Evolutionary conservation across 257 asterid genomes (phyloP).

Genomic region (Solanum paucissectum): DNA sequence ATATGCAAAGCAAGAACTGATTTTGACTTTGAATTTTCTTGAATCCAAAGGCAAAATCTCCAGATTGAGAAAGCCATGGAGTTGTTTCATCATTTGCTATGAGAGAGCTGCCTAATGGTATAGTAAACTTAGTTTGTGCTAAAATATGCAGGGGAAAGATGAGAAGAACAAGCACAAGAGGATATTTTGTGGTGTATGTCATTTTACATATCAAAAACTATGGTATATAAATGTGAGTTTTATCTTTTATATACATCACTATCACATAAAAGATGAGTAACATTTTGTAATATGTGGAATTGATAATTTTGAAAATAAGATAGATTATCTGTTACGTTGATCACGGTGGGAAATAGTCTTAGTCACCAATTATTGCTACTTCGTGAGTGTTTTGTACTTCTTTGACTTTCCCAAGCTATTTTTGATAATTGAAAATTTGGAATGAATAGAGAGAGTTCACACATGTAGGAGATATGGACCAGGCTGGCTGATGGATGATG

Average conservation of each 20-base stretch:
- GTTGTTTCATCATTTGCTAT: constrained; percentile 16
- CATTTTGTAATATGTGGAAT: not conserved
- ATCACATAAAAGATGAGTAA: not conserved
- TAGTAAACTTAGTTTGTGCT: constrained; percentile 16
- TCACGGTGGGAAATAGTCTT: not conserved
- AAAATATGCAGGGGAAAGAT: constrained; percentile 1
- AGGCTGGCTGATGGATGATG: too few relatives aligned
- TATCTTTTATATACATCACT: not conserved
- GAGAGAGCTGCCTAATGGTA: constrained; percentile 19
- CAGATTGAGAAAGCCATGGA: constrained; percentile 43
- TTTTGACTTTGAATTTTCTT: constrained; percentile 15
- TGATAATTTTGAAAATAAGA: not conserved
- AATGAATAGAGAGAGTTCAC: not conserved
- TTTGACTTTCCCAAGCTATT: not conserved
- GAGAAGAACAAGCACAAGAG: not conserved
- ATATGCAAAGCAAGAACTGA: constrained; percentile 32
- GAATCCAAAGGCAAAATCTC: constrained; percentile 53
- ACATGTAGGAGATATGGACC: not conserved
- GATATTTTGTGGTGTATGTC: not conserved
- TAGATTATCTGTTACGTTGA: too few relatives aligned
- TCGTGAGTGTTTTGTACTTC: not conserved
- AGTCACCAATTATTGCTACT: not conserved
- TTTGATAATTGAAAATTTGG: not conserved
- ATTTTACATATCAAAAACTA: not conserved
- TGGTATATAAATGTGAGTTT: not conserved